Percentiles rank a stretch among this genome's conserved stretches.
phyloP scores from a whole-genome alignment of 1,139 yeast genomes.

The Scheffersomyces quercinus region DNA sequence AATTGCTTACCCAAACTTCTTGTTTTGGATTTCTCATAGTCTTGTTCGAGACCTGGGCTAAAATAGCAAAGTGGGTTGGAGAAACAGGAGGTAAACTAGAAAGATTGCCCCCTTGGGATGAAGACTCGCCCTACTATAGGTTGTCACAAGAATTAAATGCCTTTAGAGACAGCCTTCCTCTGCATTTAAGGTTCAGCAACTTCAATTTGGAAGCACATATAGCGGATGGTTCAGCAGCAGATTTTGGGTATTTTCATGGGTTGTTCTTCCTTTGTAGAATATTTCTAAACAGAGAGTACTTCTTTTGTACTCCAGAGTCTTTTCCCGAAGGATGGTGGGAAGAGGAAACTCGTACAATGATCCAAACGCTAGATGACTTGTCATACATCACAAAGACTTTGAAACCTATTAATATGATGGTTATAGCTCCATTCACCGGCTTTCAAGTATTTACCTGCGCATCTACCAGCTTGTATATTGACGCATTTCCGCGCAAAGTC shows the following conservation, averaged over 20 bases:
- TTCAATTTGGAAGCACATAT: constrained; percentile 33
- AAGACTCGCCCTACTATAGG: constrained; percentile 23
- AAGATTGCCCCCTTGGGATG: constrained; percentile 27
- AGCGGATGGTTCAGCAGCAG: constrained; percentile 31
- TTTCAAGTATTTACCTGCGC: constrained; percentile 38
- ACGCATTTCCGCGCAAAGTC: constrained; percentile 31
- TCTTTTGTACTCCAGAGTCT: constrained; percentile 30
- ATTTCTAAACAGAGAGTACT: constrained; percentile 35
- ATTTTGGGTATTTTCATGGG: constrained; percentile 39
- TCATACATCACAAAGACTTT: constrained; percentile 23
- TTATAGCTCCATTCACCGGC: constrained; percentile 40
- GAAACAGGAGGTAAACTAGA: constrained; percentile 29
- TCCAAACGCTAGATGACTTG: constrained; percentile 25
- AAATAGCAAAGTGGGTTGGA: constrained; percentile 36
- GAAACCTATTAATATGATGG: constrained; percentile 29
- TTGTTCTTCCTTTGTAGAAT: constrained; percentile 31
- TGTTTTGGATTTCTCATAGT: constrained; percentile 26
- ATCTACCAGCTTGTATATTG: constrained; percentile 32
- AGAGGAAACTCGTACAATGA: constrained; percentile 18
- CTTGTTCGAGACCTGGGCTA: constrained; percentile 35
- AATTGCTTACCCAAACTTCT: constrained; percentile 12
- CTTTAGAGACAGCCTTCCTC: constrained; percentile 23
- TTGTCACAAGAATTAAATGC: constrained; percentile 21
- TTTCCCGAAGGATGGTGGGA: constrained; percentile 34
- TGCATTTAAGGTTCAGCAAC: constrained; percentile 20